A percentile compares a stretch with the other conserved stretches of the same genome.
phyloP scores from a whole-genome alignment of 345 rosid species.

The Ceriops tagal region DNA sequence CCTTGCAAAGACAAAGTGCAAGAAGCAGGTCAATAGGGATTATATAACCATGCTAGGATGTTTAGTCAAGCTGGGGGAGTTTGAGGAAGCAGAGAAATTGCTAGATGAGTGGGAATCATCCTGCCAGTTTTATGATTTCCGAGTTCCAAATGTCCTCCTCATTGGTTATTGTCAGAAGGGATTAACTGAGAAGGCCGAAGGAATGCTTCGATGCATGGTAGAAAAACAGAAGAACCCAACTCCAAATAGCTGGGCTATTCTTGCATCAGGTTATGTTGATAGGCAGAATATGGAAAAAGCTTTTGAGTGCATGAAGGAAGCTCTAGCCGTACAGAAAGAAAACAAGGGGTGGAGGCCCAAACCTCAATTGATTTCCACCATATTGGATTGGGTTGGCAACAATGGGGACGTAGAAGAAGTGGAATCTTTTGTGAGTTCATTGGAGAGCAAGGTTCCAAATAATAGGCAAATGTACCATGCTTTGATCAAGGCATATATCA shows the following conservation, averaged over 20 bases:
- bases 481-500: slow-evolving; percentile 45
- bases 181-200: slow-evolving; percentile 38
- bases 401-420: slow-evolving; percentile 49
- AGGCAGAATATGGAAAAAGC: slow-evolving; percentile 45
- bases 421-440: slow-evolving; percentile 27
- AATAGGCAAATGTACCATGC: slow-evolving; percentile 58
- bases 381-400: slow-evolving; percentile 42
- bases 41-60: slow-evolving; percentile 39
- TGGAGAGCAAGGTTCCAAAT: slow-evolving; percentile 24
- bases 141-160: slow-evolving; percentile 46
- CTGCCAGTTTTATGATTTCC: slow-evolving; percentile 33
- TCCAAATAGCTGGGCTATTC: slow-evolving; percentile 46
- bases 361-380: slow-evolving; percentile 25
- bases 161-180: slow-evolving; percentile 38
- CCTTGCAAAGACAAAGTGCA: slow-evolving; percentile 30
- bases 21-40: slow-evolving; percentile 33
- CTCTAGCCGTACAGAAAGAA: slow-evolving; percentile 30
- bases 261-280: slow-evolving; percentile 32
- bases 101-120: slow-evolving; percentile 41
- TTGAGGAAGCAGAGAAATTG: slow-evolving; percentile 38
- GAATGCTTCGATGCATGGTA: slow-evolving; percentile 25
- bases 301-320: slow-evolving; percentile 41
- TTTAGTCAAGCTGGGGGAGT: slow-evolving; percentile 35
- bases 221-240: slow-evolving; percentile 26
- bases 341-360: slow-evolving; percentile 42